phyloP scores from a whole-genome alignment of 768 basidiomycete genomes.

The Mycena haematopus region DNA sequence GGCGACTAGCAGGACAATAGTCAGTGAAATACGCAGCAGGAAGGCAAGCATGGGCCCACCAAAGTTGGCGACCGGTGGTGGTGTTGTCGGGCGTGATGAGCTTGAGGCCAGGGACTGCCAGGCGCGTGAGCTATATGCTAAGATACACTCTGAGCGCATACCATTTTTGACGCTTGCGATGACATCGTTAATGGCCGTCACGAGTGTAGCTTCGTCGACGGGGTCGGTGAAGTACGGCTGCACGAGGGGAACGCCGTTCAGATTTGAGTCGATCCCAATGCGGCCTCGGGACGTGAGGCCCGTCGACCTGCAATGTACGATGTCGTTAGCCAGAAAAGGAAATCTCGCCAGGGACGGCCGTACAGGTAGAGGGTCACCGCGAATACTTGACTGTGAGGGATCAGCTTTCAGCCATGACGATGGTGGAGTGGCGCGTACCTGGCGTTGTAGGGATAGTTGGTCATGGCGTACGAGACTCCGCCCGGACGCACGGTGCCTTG shows the following conservation, averaged over 20 bases:
- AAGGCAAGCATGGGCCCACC: slow-evolving; percentile 38
- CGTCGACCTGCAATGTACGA: slow-evolving; percentile 48
- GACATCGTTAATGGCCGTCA: slow-evolving; percentile 58
- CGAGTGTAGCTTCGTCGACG: slow-evolving; percentile 57
- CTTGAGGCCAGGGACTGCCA: slow-evolving; percentile 53
- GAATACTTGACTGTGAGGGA: slow-evolving; percentile 52
- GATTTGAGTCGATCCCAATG: slow-evolving; percentile 60
- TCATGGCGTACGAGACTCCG: slow-evolving; percentile 53
- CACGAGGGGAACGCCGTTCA: slow-evolving; percentile 53
- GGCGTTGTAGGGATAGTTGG: slow-evolving; percentile 57
- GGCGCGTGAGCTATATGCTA: slow-evolving; percentile 14
- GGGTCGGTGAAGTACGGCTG: slow-evolving; percentile 68
- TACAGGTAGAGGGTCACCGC: slow-evolving; percentile 69
- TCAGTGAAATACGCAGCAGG: slow-evolving; percentile 10
- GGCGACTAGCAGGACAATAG: slow-evolving; percentile 38
- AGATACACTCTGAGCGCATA: slow-evolving; percentile 32
- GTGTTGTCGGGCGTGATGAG: slow-evolving; percentile 68
- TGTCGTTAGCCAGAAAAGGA: slow-evolving; percentile 2
- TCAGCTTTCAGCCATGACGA: neutral
- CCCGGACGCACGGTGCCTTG: slow-evolving; percentile 73
- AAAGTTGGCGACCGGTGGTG: slow-evolving; percentile 58
- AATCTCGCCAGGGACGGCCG: slow-evolving; percentile 19
- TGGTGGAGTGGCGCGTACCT: slow-evolving; percentile 32
- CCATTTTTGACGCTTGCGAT: slow-evolving; percentile 48
- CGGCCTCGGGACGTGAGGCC: slow-evolving; percentile 69